These are phyloP conservation scores for Huntiella omanensis DNA, from an alignment of 2,329 filamentous ascomycete species.

Conservation along the genomic window DNA sequence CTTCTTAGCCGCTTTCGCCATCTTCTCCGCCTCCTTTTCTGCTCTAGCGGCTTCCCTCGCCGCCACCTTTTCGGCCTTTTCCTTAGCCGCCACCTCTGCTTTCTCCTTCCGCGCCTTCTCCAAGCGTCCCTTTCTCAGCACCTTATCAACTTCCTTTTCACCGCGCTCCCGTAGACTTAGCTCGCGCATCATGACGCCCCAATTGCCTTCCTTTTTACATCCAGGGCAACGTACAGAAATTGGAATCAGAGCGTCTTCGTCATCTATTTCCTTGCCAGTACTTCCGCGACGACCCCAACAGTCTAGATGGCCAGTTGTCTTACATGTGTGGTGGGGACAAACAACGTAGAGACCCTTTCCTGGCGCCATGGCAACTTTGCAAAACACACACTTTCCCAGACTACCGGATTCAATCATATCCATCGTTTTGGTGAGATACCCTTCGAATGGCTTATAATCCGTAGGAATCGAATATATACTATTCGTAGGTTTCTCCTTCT, in stretches of 20 bases:
- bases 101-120: slow-evolving; percentile 13
- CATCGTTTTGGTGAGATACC: slow-evolving; percentile 36
- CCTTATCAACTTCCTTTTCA: slow-evolving; percentile 45
- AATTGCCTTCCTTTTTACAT: slow-evolving; percentile 44
- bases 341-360: slow-evolving; percentile 35
- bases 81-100: not conserved
- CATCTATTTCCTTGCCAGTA: slow-evolving; percentile 15
- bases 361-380: slow-evolving; percentile 25
- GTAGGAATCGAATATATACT: slow-evolving; percentile 36
- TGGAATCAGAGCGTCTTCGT: slow-evolving; percentile 39
- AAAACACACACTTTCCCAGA: slow-evolving; percentile 36
- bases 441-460: slow-evolving; percentile 34
- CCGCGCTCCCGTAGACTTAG: slow-evolving; percentile 56
- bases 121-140: slow-evolving; percentile 37
- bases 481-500: slow-evolving; percentile 15
- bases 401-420: slow-evolving; percentile 36
- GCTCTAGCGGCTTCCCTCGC: not conserved
- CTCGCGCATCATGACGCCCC: slow-evolving; percentile 69
- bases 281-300: slow-evolving; percentile 40
- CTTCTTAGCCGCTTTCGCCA: too few species aligned
- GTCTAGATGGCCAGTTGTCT: slow-evolving; percentile 38
- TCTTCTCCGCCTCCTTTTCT: not conserved
- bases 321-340: slow-evolving; percentile 33
- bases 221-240: slow-evolving; percentile 49
- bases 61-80: not conserved